These are phyloP conservation scores for Falciphora oryzae DNA, from an alignment of 2,329 filamentous ascomycete genomes.

Conservation along the genomic window DNA sequence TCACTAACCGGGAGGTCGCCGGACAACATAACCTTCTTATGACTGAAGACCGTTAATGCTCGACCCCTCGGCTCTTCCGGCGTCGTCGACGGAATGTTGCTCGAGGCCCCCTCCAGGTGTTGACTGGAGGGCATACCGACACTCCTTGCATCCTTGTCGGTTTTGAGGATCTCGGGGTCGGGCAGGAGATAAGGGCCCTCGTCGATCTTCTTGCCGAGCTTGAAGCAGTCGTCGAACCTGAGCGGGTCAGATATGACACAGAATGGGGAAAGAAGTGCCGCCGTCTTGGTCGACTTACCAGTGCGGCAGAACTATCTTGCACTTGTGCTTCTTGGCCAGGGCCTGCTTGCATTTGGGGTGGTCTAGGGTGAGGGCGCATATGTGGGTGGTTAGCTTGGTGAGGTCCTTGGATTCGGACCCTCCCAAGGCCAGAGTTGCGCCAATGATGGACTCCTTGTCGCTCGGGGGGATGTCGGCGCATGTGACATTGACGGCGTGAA, in stretches of 20 bases:
- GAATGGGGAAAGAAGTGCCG: background rate
- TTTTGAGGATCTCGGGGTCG: constrained; percentile 73
- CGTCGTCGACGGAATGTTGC: constrained; percentile 34
- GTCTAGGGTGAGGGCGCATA: constrained; percentile 75
- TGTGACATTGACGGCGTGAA: constrained; percentile 76
- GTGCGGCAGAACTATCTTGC: constrained; percentile 86
- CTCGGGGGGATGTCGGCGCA: constrained; percentile 78
- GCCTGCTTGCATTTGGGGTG: constrained; percentile 65
- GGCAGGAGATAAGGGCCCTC: constrained; percentile 83
- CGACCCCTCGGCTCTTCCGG: constrained; percentile 20
- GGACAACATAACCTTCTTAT: constrained; percentile 72
- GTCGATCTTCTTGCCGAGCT: constrained; percentile 83
- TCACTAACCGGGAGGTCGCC: constrained; percentile 65
- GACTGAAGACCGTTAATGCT: constrained; percentile 65
- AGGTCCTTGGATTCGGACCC: constrained; percentile 71
- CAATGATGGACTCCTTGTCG: constrained; percentile 88
- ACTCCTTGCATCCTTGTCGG: constrained; percentile 7
- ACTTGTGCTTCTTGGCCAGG: constrained; percentile 57
- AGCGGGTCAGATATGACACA: background rate
- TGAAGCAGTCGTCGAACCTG: constrained; percentile 95
- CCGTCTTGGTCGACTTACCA: constrained; percentile 44
- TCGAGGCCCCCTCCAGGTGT: constrained; percentile 62
- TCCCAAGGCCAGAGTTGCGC: constrained; percentile 82
- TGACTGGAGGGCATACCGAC: constrained; percentile 45
- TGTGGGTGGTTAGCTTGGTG: constrained; percentile 74